Percentiles rank a stretch among this genome's conserved stretches.
phyloP scores from a whole-genome alignment of 2,329 filamentous ascomycete genomes.

The Magnaporthiopsis rhizophila region DNA sequence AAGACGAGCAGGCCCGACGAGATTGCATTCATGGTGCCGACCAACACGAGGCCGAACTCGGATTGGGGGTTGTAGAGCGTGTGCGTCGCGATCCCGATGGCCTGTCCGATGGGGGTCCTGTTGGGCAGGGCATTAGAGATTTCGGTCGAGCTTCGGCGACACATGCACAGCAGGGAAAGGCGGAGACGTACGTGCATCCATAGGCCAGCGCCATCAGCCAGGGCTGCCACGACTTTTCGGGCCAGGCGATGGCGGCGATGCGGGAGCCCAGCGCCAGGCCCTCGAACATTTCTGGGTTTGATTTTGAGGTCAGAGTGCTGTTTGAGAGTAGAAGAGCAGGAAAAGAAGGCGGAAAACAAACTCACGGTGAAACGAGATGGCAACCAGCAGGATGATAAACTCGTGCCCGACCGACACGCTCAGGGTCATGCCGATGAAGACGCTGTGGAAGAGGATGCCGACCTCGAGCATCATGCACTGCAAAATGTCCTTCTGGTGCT shows the following conservation, averaged over 20 bases:
- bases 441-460: constrained; percentile 73
- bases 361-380: constrained; percentile 65
- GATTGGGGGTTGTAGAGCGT: constrained; percentile 61
- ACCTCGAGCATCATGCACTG: constrained; percentile 74
- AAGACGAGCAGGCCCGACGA: constrained; percentile 65
- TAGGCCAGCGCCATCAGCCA: constrained; percentile 52
- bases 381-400: constrained; percentile 69
- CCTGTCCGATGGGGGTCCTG: constrained; percentile 65
- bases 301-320: too few species aligned
- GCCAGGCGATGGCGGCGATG: constrained; percentile 48
- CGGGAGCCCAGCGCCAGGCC: constrained; percentile 57
- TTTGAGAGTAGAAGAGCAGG: too few species aligned
- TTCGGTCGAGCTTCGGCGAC: too few species aligned
- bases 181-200: constrained; percentile 37
- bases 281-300: constrained; percentile 37
- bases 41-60: constrained; percentile 58
- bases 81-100: constrained; percentile 62
- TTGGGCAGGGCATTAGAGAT: constrained; percentile 9
- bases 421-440: constrained; percentile 80
- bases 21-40: constrained; percentile 68
- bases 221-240: constrained; percentile 34
- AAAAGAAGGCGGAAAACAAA: neutral
- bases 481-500: constrained; percentile 55
- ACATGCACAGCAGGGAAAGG: neutral
- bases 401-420: constrained; percentile 70